Conservation (phyloP, 441 rosid genomes). For the Syzygium syzygioides region DNA sequence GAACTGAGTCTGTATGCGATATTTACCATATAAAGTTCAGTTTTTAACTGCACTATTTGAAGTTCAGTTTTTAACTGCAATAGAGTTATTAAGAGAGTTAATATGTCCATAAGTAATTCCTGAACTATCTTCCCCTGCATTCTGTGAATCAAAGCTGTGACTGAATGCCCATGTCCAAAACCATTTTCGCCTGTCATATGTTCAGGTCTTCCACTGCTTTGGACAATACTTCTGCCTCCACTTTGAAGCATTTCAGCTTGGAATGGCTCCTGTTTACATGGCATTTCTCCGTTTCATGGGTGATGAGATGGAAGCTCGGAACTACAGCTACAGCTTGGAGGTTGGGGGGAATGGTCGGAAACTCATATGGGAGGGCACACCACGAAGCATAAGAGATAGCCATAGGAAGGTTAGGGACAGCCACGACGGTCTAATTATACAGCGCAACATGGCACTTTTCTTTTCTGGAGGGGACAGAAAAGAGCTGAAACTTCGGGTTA, state of each 20-base stretch:
- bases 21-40: background rate
- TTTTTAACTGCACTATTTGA: background rate
- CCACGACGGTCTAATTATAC: conserved; percentile 87
- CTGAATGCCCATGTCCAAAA: background rate
- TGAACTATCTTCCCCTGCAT: background rate
- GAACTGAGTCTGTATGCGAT: background rate
- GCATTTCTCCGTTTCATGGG: conserved; percentile 94
- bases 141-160: background rate
- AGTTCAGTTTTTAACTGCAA: background rate
- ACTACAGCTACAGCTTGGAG: conserved; percentile 89
- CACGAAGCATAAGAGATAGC: conserved; percentile 81
- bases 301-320: conserved; percentile 75
- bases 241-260: conserved; percentile 97
- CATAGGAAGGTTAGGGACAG: conserved; percentile 93
- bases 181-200: background rate
- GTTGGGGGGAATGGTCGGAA: conserved; percentile 90
- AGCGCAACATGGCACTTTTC: conserved; percentile 91
- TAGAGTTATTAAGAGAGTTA: background rate
- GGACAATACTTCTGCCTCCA: conserved; percentile 96
- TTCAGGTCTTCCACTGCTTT: conserved; percentile 86
- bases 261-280: conserved; percentile 94
- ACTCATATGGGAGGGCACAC: conserved; percentile 88
- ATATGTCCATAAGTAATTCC: background rate
- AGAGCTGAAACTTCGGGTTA: conserved; percentile 86
- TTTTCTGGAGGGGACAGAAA: conserved; percentile 96